phyloP scores from a whole-genome alignment of 2,329 filamentous ascomycete genomes.

The Beauveria scarabaeidicola region DNA sequence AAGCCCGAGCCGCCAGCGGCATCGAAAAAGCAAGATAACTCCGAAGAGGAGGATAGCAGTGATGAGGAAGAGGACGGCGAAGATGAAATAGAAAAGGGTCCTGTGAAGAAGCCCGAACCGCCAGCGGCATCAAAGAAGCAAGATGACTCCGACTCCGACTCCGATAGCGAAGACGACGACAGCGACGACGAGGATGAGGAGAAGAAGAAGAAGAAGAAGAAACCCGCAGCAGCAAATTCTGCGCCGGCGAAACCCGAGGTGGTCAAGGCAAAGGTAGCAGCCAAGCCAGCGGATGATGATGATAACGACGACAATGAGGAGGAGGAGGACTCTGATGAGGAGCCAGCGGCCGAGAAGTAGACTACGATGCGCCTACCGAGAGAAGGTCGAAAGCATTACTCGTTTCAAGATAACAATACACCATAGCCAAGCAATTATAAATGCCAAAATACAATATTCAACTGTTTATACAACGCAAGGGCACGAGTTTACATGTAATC shows the following conservation, averaged over 20 bases:
- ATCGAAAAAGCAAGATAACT: conserved; percentile 18
- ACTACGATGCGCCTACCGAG: conserved; percentile 1
- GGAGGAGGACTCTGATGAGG: conserved; percentile 19
- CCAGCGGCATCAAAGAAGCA: conserved; percentile 12
- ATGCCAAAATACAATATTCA: background rate
- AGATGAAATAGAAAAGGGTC: conserved; percentile 17
- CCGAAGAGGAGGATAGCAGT: background rate
- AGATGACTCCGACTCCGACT: conserved; percentile 14
- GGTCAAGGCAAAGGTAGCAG: conserved; percentile 11
- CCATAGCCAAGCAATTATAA: conserved; percentile 7
- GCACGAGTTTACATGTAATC: background rate
- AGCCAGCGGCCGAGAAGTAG: conserved; percentile 19
- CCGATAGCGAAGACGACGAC: conserved; percentile 16
- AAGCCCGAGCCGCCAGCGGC: conserved; percentile 1
- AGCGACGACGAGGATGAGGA: background rate
- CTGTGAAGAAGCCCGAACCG: conserved; percentile 17
- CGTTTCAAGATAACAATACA: conserved; percentile 1
- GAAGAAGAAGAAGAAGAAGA: conserved; percentile 2
- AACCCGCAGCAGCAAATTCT: background rate
- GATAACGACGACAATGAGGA: conserved; percentile 21
- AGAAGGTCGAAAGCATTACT: background rate
- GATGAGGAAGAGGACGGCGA: conserved; percentile 19
- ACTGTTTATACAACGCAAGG: background rate
- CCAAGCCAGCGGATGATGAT: conserved; percentile 18
- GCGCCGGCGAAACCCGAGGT: background rate